These are phyloP conservation scores for Telfairia occidentalis DNA, from an alignment of 331 rosid species.

Conservation along the genomic window DNA sequence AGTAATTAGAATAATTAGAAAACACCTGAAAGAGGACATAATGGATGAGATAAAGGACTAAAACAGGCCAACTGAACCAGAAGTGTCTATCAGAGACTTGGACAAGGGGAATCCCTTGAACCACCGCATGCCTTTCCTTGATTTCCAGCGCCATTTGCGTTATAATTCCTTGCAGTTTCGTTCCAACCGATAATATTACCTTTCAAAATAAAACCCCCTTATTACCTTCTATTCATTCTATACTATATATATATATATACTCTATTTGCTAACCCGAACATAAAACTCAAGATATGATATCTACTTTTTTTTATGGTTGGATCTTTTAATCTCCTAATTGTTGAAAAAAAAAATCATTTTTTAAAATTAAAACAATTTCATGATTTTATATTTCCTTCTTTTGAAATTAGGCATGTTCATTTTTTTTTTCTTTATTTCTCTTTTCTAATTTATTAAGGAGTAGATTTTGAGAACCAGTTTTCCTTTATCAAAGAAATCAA, in stretches of 20 bases:
- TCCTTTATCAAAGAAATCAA: not conserved
- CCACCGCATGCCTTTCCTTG: conserved; percentile 13
- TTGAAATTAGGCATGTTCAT: too few species aligned
- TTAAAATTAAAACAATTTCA: not conserved
- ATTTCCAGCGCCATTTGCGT: conserved; percentile 77
- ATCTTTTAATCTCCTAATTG: too few species aligned
- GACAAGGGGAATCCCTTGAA: conserved; percentile 17
- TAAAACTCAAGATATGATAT: too few species aligned
- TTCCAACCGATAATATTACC: conserved; percentile 13
- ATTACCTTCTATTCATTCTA: too few species aligned
- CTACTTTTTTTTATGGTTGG: too few species aligned
- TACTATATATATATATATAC: too few species aligned
- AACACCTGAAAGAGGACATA: conserved; percentile 80
- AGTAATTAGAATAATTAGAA: too few species aligned
- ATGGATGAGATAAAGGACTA: conserved; percentile 70
- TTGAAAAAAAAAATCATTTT: not conserved
- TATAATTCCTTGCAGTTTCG: conserved; percentile 16
- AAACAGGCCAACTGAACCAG: conserved; percentile 83
- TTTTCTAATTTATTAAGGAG: too few species aligned
- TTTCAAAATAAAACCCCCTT: not conserved
- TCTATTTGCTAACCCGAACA: too few species aligned
- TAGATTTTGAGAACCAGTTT: too few species aligned
- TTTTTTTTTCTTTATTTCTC: too few species aligned
- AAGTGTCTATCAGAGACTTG: conserved; percentile 68
- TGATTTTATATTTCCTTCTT: too few species aligned